Evolutionary conservation across 169 alveolate genomes (phyloP).

Genomic region (Eimeria tenella): DNA sequence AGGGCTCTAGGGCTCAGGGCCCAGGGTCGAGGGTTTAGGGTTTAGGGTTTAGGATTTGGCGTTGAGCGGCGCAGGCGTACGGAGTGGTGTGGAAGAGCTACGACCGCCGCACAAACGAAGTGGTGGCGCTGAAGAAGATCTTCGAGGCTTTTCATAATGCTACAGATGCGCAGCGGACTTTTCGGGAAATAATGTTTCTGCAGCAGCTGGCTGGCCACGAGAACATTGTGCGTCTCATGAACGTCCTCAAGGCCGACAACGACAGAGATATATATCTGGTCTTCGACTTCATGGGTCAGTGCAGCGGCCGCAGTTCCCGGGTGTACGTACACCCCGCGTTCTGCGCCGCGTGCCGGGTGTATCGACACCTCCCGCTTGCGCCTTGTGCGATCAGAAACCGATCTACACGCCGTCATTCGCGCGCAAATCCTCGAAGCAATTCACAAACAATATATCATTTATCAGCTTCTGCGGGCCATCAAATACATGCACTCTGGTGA

Average conservation of each 20-base stretch:
- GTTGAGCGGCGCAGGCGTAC: conserved; percentile 90
- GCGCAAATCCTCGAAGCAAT: conserved; percentile 97
- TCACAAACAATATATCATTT: conserved; percentile 90
- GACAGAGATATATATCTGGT: conserved; percentile 98
- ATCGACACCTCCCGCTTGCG: background rate
- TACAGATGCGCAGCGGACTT: conserved; percentile 99
- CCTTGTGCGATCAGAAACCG: conserved; percentile 89
- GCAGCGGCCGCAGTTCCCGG: background rate
- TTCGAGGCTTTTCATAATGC: conserved; percentile 99
- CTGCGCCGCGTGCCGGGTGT: background rate
- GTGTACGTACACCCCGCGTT: conserved; percentile 19
- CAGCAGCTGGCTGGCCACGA: conserved; percentile 95
- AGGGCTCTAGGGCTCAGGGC: no score
- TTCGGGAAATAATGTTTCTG: conserved; percentile 98
- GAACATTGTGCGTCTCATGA: conserved; percentile 95
- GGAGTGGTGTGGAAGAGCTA: conserved; percentile 99
- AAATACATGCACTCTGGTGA: conserved; percentile 94
- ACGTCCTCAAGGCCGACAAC: conserved; percentile 98
- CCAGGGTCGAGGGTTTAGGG: no score
- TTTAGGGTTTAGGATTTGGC: background rate
- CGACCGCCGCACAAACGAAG: conserved; percentile 95
- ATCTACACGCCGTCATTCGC: conserved; percentile 98
- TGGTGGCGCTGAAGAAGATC: conserved; percentile 99
- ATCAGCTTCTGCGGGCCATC: conserved; percentile 91
- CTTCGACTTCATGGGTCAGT: conserved; percentile 96